A percentile compares a stretch with the other conserved stretches of the same genome.
phyloP scores from a whole-genome alignment of 441 rosid genomes.

The Brassica hybrid region DNA sequence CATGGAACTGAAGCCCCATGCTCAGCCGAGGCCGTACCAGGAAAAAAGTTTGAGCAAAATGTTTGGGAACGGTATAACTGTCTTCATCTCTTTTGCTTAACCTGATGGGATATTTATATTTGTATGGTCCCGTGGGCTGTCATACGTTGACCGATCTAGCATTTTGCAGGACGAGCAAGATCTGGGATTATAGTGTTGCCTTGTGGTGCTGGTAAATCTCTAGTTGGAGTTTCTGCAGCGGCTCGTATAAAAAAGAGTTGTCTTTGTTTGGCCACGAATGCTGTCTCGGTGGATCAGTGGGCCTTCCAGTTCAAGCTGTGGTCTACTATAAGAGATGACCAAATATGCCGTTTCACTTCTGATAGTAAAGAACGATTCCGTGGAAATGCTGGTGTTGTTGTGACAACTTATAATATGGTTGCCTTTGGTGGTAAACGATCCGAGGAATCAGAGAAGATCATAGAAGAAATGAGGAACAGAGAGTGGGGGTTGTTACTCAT shows the following conservation, averaged over 20 bases:
- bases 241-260: conserved; percentile 91
- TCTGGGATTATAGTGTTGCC: conserved; percentile 96
- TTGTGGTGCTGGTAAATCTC: conserved; percentile 98
- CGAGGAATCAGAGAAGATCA: conserved; percentile 94
- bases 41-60: conserved; percentile 96
- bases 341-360: conserved; percentile 93
- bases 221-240: conserved; percentile 97
- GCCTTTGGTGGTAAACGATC: conserved; percentile 98
- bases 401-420: conserved; percentile 96
- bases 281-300: conserved; percentile 99
- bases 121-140: neutral
- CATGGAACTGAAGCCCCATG: conserved; percentile 89
- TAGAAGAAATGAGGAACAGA: conserved; percentile 94
- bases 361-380: conserved; percentile 96
- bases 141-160: conserved; percentile 16
- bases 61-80: conserved; percentile 88
- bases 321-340: conserved; percentile 90
- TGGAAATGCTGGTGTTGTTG: conserved; percentile 97
- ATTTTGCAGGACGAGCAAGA: conserved; percentile 83
- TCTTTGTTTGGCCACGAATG: conserved; percentile 96
- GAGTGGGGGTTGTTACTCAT: conserved; percentile 98
- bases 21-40: conserved; percentile 97
- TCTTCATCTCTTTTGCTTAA: neutral
- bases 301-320: conserved; percentile 91
- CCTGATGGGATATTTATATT: neutral